Evolutionary conservation across 1,284 basidiomycete genomes (phyloP).

Genomic region (Puccinia novopanici): DNA sequence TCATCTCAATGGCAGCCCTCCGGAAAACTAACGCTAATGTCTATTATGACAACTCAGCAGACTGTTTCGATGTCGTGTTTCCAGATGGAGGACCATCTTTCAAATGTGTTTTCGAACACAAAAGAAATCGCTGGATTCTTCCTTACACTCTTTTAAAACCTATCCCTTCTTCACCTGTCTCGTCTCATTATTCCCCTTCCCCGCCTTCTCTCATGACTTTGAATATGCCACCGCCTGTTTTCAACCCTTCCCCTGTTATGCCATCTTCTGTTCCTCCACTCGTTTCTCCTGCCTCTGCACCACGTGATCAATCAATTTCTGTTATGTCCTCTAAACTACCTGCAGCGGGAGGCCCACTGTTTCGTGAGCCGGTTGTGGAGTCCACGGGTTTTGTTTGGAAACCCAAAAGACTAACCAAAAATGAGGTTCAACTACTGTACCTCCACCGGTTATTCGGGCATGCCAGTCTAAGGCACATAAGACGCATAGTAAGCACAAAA

Average conservation of each 20-base stretch:
- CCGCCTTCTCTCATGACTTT: neutral
- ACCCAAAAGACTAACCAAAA: neutral
- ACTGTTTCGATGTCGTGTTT: neutral
- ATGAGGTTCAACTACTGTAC: neutral
- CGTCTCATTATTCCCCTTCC: neutral
- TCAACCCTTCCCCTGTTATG: neutral
- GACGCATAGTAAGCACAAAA: neutral
- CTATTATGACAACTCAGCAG: neutral
- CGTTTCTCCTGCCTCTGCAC: neutral
- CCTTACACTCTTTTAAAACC: too few species aligned
- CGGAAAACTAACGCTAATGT: neutral
- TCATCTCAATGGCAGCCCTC: neutral
- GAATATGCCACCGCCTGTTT: neutral
- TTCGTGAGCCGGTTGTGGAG: neutral
- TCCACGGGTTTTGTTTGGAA: neutral
- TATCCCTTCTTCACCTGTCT: too few species aligned
- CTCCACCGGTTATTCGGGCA: neutral
- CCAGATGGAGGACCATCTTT: neutral
- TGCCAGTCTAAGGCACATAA: neutral
- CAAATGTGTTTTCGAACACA: neutral
- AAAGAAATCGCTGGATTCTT: neutral
- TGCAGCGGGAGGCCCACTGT: neutral
- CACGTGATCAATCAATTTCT: neutral
- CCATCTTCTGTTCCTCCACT: neutral
- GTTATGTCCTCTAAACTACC: neutral